These are phyloP conservation scores for Apophysomyces variabilis DNA, from an alignment of 371 early-diverging fungal species.

Conservation along the genomic window DNA sequence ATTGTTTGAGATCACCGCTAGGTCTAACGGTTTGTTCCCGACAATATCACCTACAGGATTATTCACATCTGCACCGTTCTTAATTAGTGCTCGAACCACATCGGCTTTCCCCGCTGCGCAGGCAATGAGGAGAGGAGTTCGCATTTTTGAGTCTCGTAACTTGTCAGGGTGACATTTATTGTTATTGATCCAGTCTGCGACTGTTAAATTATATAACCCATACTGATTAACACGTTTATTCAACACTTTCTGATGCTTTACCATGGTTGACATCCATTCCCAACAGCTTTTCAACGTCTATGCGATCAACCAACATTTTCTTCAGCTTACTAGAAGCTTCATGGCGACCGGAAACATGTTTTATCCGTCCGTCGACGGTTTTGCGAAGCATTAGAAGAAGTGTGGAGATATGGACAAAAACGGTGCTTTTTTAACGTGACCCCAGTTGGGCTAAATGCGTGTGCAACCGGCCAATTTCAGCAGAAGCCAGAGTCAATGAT, in stretches of 20 bases:
- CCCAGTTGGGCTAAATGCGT: neutral
- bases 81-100: slow-evolving; percentile 35
- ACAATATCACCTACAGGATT: slow-evolving; percentile 53
- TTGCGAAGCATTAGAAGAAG: slow-evolving; percentile 3
- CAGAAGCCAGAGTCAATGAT: neutral
- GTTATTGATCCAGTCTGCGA: neutral
- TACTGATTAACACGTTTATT: neutral
- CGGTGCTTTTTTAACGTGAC: neutral
- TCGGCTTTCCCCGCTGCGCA: slow-evolving; percentile 52
- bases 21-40: slow-evolving; percentile 51
- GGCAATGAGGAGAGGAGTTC: slow-evolving; percentile 51
- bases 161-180: slow-evolving; percentile 32
- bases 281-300: slow-evolving; percentile 47
- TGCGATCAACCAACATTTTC: slow-evolving; percentile 37
- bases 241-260: slow-evolving; percentile 16
- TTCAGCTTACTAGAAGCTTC: slow-evolving; percentile 28
- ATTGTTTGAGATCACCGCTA: slow-evolving; percentile 50
- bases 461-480: no score
- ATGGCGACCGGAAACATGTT: slow-evolving; percentile 11
- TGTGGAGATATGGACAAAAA: neutral
- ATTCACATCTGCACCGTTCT: slow-evolving; percentile 50
- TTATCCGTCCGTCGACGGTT: neutral
- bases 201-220: slow-evolving; percentile 33
- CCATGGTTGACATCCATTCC: slow-evolving; percentile 45
- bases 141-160: slow-evolving; percentile 49